These are phyloP conservation scores for Recurvomyces mirabilis DNA, from an alignment of 495 filamentous ascomycete genomes.

Conservation along the genomic window DNA sequence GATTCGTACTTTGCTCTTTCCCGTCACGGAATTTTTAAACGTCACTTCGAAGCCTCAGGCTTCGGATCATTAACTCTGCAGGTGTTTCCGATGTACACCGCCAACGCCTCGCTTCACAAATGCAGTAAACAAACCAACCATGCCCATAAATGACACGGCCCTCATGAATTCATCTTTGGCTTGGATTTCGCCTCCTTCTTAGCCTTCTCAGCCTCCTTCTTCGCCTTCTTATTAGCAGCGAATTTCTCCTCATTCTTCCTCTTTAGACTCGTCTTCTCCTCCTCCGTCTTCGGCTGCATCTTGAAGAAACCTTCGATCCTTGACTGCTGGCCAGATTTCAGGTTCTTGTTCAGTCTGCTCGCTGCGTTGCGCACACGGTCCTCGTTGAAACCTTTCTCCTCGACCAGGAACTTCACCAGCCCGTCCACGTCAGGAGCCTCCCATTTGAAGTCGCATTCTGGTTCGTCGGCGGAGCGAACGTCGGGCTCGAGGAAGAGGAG, in stretches of 20 bases:
- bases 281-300: conserved; percentile 74
- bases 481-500: conserved; percentile 84
- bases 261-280: conserved; percentile 72
- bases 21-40: no score
- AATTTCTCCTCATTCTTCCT: conserved; percentile 85
- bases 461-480: conserved; percentile 71
- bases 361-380: conserved; percentile 75
- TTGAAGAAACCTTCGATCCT: conserved; percentile 98
- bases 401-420: conserved; percentile 75
- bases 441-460: conserved; percentile 95
- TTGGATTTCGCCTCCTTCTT: conserved; percentile 87
- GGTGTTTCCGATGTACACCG: no score
- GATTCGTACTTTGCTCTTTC: no score
- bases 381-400: conserved; percentile 93
- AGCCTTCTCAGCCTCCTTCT: conserved; percentile 72
- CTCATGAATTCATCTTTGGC: conserved; percentile 43
- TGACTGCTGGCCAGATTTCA: conserved; percentile 80
- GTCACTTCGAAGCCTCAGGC: no score
- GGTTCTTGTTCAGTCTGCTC: conserved; percentile 66
- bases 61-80: no score
- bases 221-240: conserved; percentile 83
- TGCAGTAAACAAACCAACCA: no score
- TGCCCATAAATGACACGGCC: no score
- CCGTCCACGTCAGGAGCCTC: conserved; percentile 83
- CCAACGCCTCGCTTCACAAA: no score